Evolutionary conservation across 495 filamentous ascomycete species (phyloP).

Genomic region (Penicillium parvum): DNA sequence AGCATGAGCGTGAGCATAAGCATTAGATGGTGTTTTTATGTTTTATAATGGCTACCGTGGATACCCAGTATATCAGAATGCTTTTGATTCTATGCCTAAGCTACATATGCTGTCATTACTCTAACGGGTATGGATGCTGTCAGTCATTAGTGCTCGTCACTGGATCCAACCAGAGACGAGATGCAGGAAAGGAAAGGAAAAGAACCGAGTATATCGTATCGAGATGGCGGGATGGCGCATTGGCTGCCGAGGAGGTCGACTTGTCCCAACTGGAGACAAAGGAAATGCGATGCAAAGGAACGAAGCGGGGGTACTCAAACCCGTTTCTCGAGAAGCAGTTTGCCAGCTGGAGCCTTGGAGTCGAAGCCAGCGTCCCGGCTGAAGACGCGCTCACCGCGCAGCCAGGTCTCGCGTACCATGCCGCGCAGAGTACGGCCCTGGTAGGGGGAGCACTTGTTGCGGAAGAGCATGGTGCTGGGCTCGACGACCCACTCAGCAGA

Average conservation of each 20-base stretch:
- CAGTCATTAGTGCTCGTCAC: slow-evolving; percentile 30
- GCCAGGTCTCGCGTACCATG: slow-evolving; percentile 84
- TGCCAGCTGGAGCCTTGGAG: slow-evolving; percentile 53
- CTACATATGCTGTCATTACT: slow-evolving; percentile 27
- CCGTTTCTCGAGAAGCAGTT: slow-evolving; percentile 59
- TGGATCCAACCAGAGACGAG: slow-evolving; percentile 12
- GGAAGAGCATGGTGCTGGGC: slow-evolving; percentile 74
- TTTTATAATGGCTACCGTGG: background rate
- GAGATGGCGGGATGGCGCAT: background rate
- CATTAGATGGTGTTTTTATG: background rate
- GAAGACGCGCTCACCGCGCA: slow-evolving; percentile 75
- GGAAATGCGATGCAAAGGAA: slow-evolving; percentile 6
- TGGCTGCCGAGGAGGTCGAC: slow-evolving; percentile 15
- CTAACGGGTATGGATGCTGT: slow-evolving; percentile 31
- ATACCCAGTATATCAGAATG: slow-evolving; percentile 1
- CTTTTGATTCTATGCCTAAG: slow-evolving; percentile 22
- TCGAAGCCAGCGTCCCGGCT: slow-evolving; percentile 57
- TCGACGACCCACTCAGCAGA: slow-evolving; percentile 69
- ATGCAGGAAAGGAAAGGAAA: slow-evolving; percentile 9
- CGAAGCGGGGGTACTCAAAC: slow-evolving; percentile 27
- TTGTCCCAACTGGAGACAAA: slow-evolving; percentile 9
- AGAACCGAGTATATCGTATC: background rate
- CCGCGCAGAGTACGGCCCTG: slow-evolving; percentile 77
- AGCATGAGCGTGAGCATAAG: background rate
- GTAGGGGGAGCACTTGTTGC: slow-evolving; percentile 93